phyloP scores from a whole-genome alignment of 306 rosid species.

The Cucurbita moschata region DNA sequence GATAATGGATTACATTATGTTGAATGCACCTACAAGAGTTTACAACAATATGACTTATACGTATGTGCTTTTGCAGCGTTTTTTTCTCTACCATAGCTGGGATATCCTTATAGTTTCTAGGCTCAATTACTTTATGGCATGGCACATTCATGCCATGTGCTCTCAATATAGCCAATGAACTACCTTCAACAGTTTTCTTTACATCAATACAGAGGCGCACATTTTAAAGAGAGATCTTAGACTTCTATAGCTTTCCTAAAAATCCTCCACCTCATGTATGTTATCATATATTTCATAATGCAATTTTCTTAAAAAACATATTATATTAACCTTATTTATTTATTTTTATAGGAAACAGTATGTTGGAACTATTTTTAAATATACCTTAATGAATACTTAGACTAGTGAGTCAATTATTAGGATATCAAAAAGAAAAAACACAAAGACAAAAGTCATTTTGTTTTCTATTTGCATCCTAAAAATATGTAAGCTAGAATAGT shows the following conservation, averaged over 20 bases:
- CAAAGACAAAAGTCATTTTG: neutral
- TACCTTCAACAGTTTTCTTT: neutral
- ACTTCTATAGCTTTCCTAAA: neutral
- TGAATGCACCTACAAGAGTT: slow-evolving; percentile 85
- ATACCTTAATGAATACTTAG: neutral
- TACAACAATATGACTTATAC: slow-evolving; percentile 78
- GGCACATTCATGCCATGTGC: neutral
- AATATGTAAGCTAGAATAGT: neutral
- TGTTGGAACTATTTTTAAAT: no score
- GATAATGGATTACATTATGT: slow-evolving; percentile 88
- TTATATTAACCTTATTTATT: neutral
- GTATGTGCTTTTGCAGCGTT: slow-evolving; percentile 38
- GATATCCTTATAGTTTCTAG: neutral
- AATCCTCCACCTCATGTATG: neutral
- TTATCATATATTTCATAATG: neutral
- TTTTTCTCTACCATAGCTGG: slow-evolving; percentile 12
- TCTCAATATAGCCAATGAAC: neutral
- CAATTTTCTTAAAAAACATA: neutral
- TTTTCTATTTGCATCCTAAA: neutral
- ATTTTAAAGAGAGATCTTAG: neutral
- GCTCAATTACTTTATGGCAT: neutral
- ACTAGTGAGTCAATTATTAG: neutral
- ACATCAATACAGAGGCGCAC: neutral
- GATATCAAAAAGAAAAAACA: neutral
- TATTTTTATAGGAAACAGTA: no score